Base-by-base conservation (phyloP, 768 basidiomycete species). In the Pulveroboletus ravenelii region DNA sequence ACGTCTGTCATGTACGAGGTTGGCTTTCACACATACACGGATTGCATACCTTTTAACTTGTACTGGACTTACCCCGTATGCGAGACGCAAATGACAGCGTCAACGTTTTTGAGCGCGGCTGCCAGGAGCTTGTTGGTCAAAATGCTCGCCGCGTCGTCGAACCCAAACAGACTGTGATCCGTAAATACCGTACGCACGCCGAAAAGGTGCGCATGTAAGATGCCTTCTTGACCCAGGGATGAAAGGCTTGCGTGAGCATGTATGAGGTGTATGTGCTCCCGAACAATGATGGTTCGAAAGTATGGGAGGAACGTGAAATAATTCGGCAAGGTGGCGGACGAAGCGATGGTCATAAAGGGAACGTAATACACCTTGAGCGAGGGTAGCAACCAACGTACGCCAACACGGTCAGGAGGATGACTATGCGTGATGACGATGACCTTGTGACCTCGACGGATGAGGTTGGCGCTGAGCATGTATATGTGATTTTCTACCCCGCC, bases 401-500 rank as follows among this genome's bases (percentile, higher is more conserved):
- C 95, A 43, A 87, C 82, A 25, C 94, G 85, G 62, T 87, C 84
- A 25, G 88, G 85, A 6, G 84, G 78, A 62, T 95, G 91, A 52
- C 88, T 84, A 64, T 99, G 96, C 0, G 95, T 97, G 51, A 99
- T 88, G 35, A 95, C 84, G 54, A 98, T 85, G 48, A 99, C 93
- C 69, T 89, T 92, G 69, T 99, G 94, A 5, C 93, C 93, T 36
- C 79, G 79, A 37, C 76, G 75, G 47, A 93, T 81, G 37, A 98
- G 81, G 42, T 87, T 85, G 17, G 87, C 84, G 50, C 86, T 85
- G 41, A 99, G 78, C 81, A 89, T 89, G 70, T 91, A 97, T 34
- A 97, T 94, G 67, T 96, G 93, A 52, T 84, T 94, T 71, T 98
- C 96, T 30, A 99, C 95, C 8, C 96, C 96, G 3, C 96, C 96